Base-by-base conservation (phyloP, 495 filamentous ascomycete species). In the Daldinia caldariorum region DNA sequence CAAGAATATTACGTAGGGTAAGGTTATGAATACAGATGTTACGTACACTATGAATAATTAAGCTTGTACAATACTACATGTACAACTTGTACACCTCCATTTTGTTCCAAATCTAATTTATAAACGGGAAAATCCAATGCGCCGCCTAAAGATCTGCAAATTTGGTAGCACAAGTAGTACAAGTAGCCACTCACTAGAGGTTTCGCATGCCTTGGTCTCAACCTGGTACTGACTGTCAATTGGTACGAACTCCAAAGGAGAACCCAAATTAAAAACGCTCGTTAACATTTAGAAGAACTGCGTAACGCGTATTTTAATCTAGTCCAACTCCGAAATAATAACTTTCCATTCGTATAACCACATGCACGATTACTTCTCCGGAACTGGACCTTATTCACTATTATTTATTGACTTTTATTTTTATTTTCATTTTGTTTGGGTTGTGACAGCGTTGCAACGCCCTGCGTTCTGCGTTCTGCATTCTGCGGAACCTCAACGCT, bases 211-310 rank as follows among this genome's bases (percentile, higher is more conserved):
- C 26, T 53, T 53, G 38, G 22, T 58, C 3, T 26, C 32, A 35
- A 35, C 34, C 7, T 35, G 34, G 67, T 56, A 62, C 63, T 53
- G 26, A 26, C 26, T n/a, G n/a, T n/a, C n/a, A n/a, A 26, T 26
- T 26, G 26, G 26, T 26, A 26, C 26, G 49, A 71, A 39, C 57
- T 31, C 58, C 53, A 56, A 37, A 70, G 49, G 22, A 54, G 37
- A 65, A 66, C 49, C 32, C 61, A 70, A 63, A 69, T 43, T 56
- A 29, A 70, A 70, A 56, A 56, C 53, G 29, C 32, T 56, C 53
- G 31, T 56, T 56, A 37, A 56, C 4, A n/a, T 29, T 38, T 35
- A 38, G 1, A 37, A 56, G 18, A 22, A 29, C 53, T 37, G 53
- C 53, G 53, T 37, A 56, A 37, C 32, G 37, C 37, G 34, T 35